A percentile compares a stretch with the other conserved stretches of the same genome.
phyloP scores from a whole-genome alignment of 2,329 filamentous ascomycete species.

The Triangularia setosa region DNA sequence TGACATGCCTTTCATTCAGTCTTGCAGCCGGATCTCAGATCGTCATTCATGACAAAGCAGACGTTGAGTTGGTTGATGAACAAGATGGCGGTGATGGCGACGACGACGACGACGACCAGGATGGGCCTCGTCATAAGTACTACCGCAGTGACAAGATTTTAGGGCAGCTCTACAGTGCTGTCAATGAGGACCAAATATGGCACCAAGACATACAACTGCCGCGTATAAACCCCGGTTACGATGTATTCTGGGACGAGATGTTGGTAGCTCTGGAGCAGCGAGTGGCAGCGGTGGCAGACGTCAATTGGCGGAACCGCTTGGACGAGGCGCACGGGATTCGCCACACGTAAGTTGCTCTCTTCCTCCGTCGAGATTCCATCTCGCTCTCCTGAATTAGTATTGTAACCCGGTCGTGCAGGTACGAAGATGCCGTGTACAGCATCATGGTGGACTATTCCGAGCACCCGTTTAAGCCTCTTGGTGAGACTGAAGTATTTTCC shows the following conservation, averaged over 20 bases:
- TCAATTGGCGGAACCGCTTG: slow-evolving; percentile 34
- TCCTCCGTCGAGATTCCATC: not conserved
- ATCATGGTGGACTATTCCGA: slow-evolving; percentile 44
- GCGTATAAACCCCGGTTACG: slow-evolving; percentile 23
- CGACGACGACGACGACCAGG: slow-evolving; percentile 44
- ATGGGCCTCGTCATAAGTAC: slow-evolving; percentile 47
- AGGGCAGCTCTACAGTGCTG: slow-evolving; percentile 65
- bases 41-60: slow-evolving; percentile 42
- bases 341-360: slow-evolving; percentile 42
- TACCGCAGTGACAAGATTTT: slow-evolving; percentile 67
- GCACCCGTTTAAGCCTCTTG: slow-evolving; percentile 41
- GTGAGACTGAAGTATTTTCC: slow-evolving; percentile 52
- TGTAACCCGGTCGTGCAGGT: slow-evolving; percentile 33
- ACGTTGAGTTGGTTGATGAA: slow-evolving; percentile 37
- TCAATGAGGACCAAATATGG: slow-evolving; percentile 70
- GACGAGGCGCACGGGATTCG: slow-evolving; percentile 43
- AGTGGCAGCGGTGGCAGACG: slow-evolving; percentile 28
- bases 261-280: slow-evolving; percentile 29
- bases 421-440: slow-evolving; percentile 41
- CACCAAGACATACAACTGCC: slow-evolving; percentile 41
- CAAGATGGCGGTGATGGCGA: slow-evolving; percentile 29
- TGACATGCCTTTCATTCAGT: slow-evolving; percentile 30
- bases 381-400: not conserved
- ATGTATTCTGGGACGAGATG: slow-evolving; percentile 44
- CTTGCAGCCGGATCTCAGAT: slow-evolving; percentile 45